Evolutionary conservation across 306 rosid genomes (phyloP), one percentile per base, ranked within the genome.

Genomic region (Fragaria ananassa): DNA sequence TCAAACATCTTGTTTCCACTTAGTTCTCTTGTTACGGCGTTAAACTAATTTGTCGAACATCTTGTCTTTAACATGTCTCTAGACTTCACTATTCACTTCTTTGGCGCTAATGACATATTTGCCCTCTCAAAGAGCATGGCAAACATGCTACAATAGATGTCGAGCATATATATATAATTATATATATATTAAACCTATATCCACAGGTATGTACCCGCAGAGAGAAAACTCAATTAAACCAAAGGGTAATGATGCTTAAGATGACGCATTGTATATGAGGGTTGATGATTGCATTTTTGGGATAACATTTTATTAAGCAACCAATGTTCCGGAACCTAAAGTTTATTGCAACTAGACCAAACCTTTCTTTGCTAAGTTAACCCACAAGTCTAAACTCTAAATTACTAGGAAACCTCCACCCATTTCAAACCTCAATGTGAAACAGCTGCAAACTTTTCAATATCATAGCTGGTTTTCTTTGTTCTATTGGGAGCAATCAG

Each of bases 251-350:
- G 35, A 31, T 60, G 76, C 29, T 34, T n/a, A 69, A 57, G 76
- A 34, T 79, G 71, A 73, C 65, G 71, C 37, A 75, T 4, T 51
- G 35, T 27, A 13, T 13, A 2, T 31, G 34, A 39, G 60, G 25
- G 63, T 34, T 41, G 21, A 31, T 44, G 10, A 34, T 56, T 39
- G 34, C 11, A 6, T 14, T 74, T 70, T 54, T 21, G 27, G 64
- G 54, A 45, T 12, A 21, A 57, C 35, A 45, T 45, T 31, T 18
- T 61, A 21, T 19, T 45, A 15, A 46, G 46, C 37, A 25, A 10
- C 12, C 37, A n/a, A 70, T 71, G 25, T 87, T 86, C 90, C 84
- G 83, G 92, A 88, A 81, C 76, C 61, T 10, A 54, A 74, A 53
- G 46, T 18, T 15, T 37, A 47, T 44, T 77, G 78, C 74, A 79